Evolutionary conservation across 2,329 filamentous ascomycete species (phyloP), one percentile per base, ranked within the genome.

Genomic region (Neofusicoccum umdonicola): DNA sequence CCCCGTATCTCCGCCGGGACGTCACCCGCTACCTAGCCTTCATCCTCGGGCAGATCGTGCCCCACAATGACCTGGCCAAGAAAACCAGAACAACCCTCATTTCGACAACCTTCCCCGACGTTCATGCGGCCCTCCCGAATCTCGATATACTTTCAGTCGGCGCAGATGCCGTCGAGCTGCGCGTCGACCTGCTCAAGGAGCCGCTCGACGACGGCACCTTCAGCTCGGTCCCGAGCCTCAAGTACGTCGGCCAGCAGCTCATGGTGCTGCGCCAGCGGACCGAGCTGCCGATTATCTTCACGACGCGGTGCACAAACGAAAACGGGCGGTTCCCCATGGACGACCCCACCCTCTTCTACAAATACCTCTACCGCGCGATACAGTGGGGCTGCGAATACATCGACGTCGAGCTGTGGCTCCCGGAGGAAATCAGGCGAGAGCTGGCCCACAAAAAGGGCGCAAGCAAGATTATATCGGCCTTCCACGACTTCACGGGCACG

Each of bases 361-460:
- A 88, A 66, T 94, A 95, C 72, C 84, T 96, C n/a, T 89, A 88
- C 71, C 87, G 90, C 41, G 92, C 92, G 3, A 91, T 95, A 62
- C 90, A 95, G 72, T 96, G 91, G 91, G 92, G 92, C 1, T 90
- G 92, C 66, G 92, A 96, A 76, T 96, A 96, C 73, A 89, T 96
- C 67, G 92, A 96, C 71, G 91, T 96, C 61, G 92, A 96, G 79
- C 79, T 96, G 44, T 95, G 92, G 90, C 83, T 96, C 42, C 92
- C 92, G 0, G 91, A 93, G 73, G 81, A 86, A 6, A 91, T 96
- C 64, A 84, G 92, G 67, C 83, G 83, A 67, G 84, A 81, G 66
- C 78, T 96, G 9, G 89, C 87, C 62, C 85, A 90, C 69, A 83
- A 86, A 62, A 89, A 89, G 69, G 91, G 91, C 2, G 90, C 88